Conservation (phyloP, 371 early-diverging fungal species). For the Capillidium rhysosporum region DNA sequence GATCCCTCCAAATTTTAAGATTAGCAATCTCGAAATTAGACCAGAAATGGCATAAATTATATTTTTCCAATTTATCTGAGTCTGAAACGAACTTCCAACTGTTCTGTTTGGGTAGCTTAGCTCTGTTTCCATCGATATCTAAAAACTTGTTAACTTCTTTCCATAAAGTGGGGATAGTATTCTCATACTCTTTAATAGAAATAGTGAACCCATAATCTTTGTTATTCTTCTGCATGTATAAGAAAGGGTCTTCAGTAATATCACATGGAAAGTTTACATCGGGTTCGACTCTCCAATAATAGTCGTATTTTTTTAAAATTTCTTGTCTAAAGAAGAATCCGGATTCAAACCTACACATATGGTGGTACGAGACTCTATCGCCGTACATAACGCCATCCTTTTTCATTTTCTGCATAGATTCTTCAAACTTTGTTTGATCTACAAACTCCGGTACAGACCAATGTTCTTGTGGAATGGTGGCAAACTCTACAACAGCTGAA, state of each 20-base stretch:
- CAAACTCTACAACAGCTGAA: conserved; percentile 22
- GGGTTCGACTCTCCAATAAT: conserved; percentile 95
- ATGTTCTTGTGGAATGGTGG: conserved; percentile 30
- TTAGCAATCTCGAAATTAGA: conserved; percentile 82
- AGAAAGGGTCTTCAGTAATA: conserved; percentile 77
- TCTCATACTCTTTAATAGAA: conserved; percentile 52
- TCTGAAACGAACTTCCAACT: conserved; percentile 13
- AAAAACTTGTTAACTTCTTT: conserved; percentile 28
- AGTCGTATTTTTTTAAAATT: conserved; percentile 53
- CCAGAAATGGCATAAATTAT: conserved; percentile 75
- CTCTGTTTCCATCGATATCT: conserved; percentile 15
- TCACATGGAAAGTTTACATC: conserved; percentile 75
- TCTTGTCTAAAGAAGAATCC: conserved; percentile 83
- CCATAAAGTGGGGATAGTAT: conserved; percentile 81
- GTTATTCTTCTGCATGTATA: conserved; percentile 47
- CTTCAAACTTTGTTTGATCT: conserved; percentile 28
- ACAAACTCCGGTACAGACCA: conserved; percentile 56
- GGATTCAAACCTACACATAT: conserved; percentile 84
- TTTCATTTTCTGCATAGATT: conserved; percentile 28
- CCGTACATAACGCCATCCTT: conserved; percentile 56
- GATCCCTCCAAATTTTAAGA: conserved; percentile 50
- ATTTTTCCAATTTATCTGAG: conserved; percentile 20
- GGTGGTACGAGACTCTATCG: conserved; percentile 64
- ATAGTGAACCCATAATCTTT: conserved; percentile 73
- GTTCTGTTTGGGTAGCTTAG: conserved; percentile 15